Base-by-base conservation (phyloP, 257 asterid genomes). In the Ligustrum vulgare region DNA sequence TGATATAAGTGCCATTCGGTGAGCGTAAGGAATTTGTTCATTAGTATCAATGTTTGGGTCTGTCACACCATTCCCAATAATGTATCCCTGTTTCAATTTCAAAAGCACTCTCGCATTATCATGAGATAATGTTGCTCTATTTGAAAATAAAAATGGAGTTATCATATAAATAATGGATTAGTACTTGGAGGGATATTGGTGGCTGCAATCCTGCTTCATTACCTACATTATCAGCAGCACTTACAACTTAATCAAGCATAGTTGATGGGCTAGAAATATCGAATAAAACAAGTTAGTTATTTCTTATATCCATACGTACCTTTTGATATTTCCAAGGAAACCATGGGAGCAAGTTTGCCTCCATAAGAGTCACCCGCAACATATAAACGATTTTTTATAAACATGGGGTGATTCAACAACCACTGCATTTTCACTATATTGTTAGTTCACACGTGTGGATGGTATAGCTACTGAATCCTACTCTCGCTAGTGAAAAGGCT, bases 341-440 rank as follows among this genome's bases (percentile, higher is more conserved):
- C 37, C 45, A 70, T 13, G 0, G 83, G 80, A 43, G 36, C 66
- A 58, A 76, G 9, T 31, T 71, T 75, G 31, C 31, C 31, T 28
- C 31, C 31, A 28, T 28, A 28, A 28, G 31, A 28, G 31, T 28
- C 31, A 28, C 80, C 75, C 6, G 71, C 77, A 70, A 80, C 32
- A 68, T 71, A 75, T 0, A 80, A 31, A 4, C 67, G 74, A 56
- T 70, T 75, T 23, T 75, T 47, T 3, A 20, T 64, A 31, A 79
- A 79, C 7, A 15, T 65, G 22, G 83, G 77, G 32, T 74, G 83
- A 11, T 63, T 75, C 35, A 64, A 39, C 11, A 80, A 43, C 83
- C 83, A 80, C 83, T 80, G 80, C 77, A 71, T 4, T n/a, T 12
- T n/a, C 1, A 36, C n/a, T 41, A 32, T 71, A 8, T 12, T n/a